phyloP scores from a whole-genome alignment of 306 rosid genomes.

The Cyamopsis tetragonoloba region DNA sequence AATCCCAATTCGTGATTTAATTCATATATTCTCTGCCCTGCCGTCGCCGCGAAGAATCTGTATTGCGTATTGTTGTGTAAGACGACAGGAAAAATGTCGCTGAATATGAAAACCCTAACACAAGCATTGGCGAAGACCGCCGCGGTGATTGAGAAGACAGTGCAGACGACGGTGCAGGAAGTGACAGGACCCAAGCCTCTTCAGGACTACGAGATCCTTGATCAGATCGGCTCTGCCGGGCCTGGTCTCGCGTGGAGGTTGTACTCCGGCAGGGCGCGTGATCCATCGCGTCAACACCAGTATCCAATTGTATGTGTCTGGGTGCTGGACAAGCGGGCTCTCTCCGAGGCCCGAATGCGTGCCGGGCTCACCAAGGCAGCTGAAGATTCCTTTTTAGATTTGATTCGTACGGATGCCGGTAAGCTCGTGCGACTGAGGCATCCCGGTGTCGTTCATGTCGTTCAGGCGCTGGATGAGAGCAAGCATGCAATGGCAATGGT shows the following conservation, averaged over 20 bases:
- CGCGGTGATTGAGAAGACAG: slow-evolving; percentile 86
- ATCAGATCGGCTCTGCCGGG: slow-evolving; percentile 97
- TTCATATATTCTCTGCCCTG: too few species aligned
- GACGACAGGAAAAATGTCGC: slow-evolving; percentile 55
- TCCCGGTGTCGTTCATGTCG: slow-evolving; percentile 93
- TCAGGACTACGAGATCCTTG: slow-evolving; percentile 84
- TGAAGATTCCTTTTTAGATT: slow-evolving; percentile 76
- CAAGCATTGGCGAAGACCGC: slow-evolving; percentile 98
- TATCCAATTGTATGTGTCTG: slow-evolving; percentile 88
- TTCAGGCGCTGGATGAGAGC: slow-evolving; percentile 91
- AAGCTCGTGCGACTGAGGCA: slow-evolving; percentile 82
- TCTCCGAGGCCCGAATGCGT: slow-evolving; percentile 67
- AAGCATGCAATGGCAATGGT: slow-evolving; percentile 99
- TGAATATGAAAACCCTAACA: slow-evolving; percentile 92
- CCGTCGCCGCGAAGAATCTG: too few species aligned
- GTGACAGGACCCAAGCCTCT: slow-evolving; percentile 96
- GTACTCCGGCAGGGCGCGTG: slow-evolving; percentile 77
- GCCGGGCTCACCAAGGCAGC: slow-evolving; percentile 73
- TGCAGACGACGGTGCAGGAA: slow-evolving; percentile 90
- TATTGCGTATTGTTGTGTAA: too few species aligned
- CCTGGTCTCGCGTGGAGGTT: slow-evolving; percentile 84
- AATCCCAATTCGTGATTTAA: too few species aligned
- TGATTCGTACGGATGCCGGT: slow-evolving; percentile 77
- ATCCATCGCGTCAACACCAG: slow-evolving; percentile 74
- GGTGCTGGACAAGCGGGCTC: slow-evolving; percentile 76